Evolutionary conservation across 2,329 filamentous ascomycete genomes (phyloP).

Genomic region (Xylaria sp.): DNA sequence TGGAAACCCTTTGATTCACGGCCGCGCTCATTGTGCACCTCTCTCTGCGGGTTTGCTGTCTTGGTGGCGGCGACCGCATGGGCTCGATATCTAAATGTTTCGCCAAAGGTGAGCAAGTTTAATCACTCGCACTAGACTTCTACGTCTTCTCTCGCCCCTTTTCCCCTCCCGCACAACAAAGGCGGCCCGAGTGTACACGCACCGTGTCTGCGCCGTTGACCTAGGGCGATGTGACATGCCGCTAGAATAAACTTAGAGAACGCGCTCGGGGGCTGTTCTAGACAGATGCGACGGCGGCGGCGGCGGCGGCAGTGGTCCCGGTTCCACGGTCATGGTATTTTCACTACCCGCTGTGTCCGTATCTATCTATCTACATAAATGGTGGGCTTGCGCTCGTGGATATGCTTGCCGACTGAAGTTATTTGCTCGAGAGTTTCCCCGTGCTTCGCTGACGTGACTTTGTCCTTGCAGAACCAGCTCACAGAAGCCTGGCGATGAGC

Average conservation of each 20-base stretch:
- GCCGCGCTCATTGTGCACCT: constrained; percentile 40
- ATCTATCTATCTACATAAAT: no score
- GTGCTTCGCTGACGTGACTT: constrained; percentile 38
- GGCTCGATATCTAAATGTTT: constrained; percentile 46
- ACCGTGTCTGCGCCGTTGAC: neutral
- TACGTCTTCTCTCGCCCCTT: neutral
- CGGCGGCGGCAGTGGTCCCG: constrained; percentile 24
- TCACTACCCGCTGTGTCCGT: constrained; percentile 5
- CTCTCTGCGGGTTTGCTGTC: constrained; percentile 43
- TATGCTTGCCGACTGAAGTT: neutral
- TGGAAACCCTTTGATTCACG: neutral
- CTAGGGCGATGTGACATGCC: neutral
- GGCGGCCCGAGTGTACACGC: neutral
- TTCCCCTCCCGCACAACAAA: constrained; percentile 7
- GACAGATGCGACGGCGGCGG: constrained; percentile 10
- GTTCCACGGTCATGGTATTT: constrained; percentile 24
- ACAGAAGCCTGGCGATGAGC: constrained; percentile 86
- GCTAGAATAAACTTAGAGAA: neutral
- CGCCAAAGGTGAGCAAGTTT: constrained; percentile 47
- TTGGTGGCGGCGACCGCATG: constrained; percentile 45
- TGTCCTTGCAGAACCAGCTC: constrained; percentile 71
- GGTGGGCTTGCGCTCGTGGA: no score
- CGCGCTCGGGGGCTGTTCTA: neutral
- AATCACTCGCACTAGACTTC: constrained; percentile 11
- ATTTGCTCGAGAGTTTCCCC: neutral